phyloP scores from a whole-genome alignment of 441 rosid genomes.

The Arabidopsis lyrata region DNA sequence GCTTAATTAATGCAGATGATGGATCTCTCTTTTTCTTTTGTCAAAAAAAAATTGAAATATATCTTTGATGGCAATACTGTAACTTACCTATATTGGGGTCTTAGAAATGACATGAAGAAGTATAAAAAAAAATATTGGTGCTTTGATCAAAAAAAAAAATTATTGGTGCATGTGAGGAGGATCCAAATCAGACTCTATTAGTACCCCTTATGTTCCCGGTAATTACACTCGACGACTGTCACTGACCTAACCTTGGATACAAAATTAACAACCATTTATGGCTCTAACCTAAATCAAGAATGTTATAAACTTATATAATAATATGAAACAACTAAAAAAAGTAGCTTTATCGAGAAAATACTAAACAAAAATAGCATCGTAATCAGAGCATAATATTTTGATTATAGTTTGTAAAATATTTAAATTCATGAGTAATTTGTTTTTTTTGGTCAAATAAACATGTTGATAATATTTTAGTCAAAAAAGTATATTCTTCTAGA shows the following conservation, averaged over 20 bases:
- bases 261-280: slow-evolving; percentile 16
- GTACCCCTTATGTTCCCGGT: neutral
- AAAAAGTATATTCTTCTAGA: slow-evolving; percentile 29
- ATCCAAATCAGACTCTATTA: neutral
- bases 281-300: slow-evolving; percentile 2
- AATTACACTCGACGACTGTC: slow-evolving; percentile 27
- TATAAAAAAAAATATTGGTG: too few relatives aligned
- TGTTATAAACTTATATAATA: neutral
- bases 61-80: neutral
- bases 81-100: neutral
- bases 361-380: neutral
- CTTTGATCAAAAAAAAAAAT: neutral
- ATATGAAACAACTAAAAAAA: too few relatives aligned
- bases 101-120: neutral
- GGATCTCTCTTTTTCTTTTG: too few relatives aligned
- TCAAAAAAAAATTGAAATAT: neutral
- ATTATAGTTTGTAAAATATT: neutral
- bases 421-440: neutral
- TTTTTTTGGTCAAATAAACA: too few relatives aligned
- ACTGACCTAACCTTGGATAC: slow-evolving; percentile 27
- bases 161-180: slow-evolving; percentile 23
- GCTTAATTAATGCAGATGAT: neutral
- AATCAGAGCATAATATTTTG: neutral
- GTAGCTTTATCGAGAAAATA: neutral
- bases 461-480: neutral